A percentile compares a stretch with the other conserved stretches of the same genome.
Conservation (phyloP, 257 asterid genomes). For the Solanum sitiens region DNA sequence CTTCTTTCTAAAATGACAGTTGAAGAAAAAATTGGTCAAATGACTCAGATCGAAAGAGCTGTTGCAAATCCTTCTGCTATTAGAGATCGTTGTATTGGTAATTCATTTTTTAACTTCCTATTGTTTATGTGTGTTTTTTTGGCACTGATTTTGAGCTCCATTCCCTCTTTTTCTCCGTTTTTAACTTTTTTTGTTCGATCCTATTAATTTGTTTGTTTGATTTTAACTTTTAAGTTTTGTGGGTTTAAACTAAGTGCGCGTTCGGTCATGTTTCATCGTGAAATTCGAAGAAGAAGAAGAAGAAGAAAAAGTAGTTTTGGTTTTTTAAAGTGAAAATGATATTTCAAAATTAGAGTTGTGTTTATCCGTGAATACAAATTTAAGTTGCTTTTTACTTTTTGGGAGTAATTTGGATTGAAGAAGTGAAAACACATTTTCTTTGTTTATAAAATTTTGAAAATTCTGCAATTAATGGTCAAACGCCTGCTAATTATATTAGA, state of each 20-base stretch:
- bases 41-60: constrained; percentile 75
- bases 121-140: background rate
- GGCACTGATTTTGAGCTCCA: background rate
- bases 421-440: no score
- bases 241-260: background rate
- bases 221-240: background rate
- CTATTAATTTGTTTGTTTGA: background rate
- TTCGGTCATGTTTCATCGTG: no score
- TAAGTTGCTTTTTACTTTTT: background rate
- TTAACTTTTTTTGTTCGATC: background rate
- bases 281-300: no score
- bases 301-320: background rate
- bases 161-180: background rate
- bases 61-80: constrained; percentile 42
- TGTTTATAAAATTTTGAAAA: no score
- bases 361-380: background rate
- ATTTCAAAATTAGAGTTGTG: background rate
- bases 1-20: constrained; percentile 80
- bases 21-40: constrained; percentile 82
- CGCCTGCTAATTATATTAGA: background rate
- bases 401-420: background rate
- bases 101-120: background rate
- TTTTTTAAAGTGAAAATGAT: background rate
- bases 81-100: constrained; percentile 46
- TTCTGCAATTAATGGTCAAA: background rate